Conservation (phyloP, 1,139 yeast genomes). For the Hyphopichia buzzinii region DNA sequence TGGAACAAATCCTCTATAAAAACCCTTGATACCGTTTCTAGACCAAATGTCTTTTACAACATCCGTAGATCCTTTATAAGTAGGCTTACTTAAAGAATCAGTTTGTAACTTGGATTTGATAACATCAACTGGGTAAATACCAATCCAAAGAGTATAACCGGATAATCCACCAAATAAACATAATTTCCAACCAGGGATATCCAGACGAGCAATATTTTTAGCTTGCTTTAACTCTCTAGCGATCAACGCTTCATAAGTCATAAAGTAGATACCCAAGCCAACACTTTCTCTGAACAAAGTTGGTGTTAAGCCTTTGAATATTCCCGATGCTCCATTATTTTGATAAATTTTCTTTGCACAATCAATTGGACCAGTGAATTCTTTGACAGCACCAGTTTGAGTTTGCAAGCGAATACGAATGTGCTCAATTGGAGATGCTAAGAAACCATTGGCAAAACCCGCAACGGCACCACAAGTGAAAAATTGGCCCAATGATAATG, state of each 20-base stretch:
- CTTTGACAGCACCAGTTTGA: constrained; percentile 52
- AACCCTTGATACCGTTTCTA: constrained; percentile 66
- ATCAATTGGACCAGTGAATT: constrained; percentile 76
- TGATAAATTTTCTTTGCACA: constrained; percentile 60
- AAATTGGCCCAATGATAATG: constrained; percentile 54
- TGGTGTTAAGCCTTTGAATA: constrained; percentile 78
- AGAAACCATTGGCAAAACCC: constrained; percentile 81
- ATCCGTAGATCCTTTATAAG: constrained; percentile 48
- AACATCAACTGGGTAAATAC: constrained; percentile 81
- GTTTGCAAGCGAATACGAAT: constrained; percentile 88
- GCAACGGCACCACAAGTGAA: constrained; percentile 84
- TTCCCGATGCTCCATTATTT: constrained; percentile 54
- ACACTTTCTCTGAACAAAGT: constrained; percentile 80
- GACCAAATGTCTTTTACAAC: constrained; percentile 55
- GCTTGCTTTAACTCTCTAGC: constrained; percentile 51
- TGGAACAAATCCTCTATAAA: constrained; percentile 85
- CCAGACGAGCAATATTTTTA: constrained; percentile 47
- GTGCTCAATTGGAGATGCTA: constrained; percentile 92
- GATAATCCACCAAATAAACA: constrained; percentile 83
- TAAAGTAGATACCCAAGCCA: constrained; percentile 86
- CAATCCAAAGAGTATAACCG: constrained; percentile 83
- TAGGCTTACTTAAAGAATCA: constrained; percentile 56
- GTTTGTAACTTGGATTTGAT: constrained; percentile 85
- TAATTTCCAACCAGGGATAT: constrained; percentile 81
- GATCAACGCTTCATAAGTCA: constrained; percentile 84